Evolutionary conservation across 2,329 filamentous ascomycete genomes (phyloP), one percentile per base, ranked within the genome.

Genomic region (Cordyceps tenuipes): DNA sequence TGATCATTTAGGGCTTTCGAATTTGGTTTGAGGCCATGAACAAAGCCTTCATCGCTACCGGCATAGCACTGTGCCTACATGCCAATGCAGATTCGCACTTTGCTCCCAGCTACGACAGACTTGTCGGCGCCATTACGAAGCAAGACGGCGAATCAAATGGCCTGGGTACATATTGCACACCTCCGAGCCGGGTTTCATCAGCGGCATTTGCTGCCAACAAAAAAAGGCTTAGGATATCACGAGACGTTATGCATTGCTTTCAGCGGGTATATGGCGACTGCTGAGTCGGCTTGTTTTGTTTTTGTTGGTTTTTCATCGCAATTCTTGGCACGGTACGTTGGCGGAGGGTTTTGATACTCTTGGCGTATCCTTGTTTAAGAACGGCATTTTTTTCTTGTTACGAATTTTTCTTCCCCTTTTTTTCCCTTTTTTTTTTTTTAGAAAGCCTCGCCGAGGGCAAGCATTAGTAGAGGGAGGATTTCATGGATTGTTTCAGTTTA

Each of bases 211-310:
- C 43, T 62, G 65, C 62, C 60, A 62, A 65, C 62, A 64, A 68
- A 69, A 71, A 70, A 57, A 57, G 21, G 63, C 59, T 55, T 44
- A 54, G 66, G 68, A 63, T 64, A 63, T 70, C 62, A 73, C 62
- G 70, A 73, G 59, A 66, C 66, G 66, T 72, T 63, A 70, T 73
- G 73, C 73, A 75, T 75, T 70, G 65, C 66, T 64, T 67, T 70
- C 64, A 73, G 71, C 70, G 71, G 70, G 68, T 67, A 71, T 70
- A 72, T 69, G 44, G 64, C 64, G 65, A 62, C 36, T 57, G 59
- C 60, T 54, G 59, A 62, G 48, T 58, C 62, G 66, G 63, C 62
- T 67, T 65, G 59, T 49, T 64, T 64, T 63, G 61, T 46, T 63
- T 55, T 64, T 62, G 53, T 64, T 63, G 62, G 62, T 67, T 66